Evolutionary conservation across 2,329 filamentous ascomycete species (phyloP), one percentile per base, ranked within the genome.

Genomic region (Clarireedia homoeocarpa): DNA sequence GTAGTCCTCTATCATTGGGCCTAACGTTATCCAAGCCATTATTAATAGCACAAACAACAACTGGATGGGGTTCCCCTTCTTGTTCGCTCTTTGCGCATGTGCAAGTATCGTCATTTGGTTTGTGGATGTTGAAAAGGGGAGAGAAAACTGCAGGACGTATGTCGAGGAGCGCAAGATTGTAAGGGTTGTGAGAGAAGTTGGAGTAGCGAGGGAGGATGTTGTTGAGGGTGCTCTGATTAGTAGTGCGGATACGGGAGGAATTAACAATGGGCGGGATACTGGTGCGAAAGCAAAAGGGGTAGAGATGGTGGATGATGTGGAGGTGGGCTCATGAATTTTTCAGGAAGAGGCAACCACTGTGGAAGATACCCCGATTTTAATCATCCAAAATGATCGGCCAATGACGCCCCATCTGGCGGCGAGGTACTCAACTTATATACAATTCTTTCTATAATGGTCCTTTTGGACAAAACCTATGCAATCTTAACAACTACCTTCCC

Each of bases 51-150:
- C 71, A 0, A 69, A 70, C 27, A 74, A 74, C 42, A 72, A 72
- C 36, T 74, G 72, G 72, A 72, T 72, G 68, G 72, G 72, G 4
- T 75, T 74, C 51, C 72, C 71, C 4, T 75, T 75, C 45, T 59
- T 74, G 1, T 73, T 73, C 53, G 64, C 70, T 1, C 63, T 74
- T 3, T 73, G 71, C 36, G 47, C 65, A 1, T 65, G 62, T 5
- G 71, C 73, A 0, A 72, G 70, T 62, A 67, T 73, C 20, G 64
- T 66, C 0, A 73, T 74, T 39, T 67, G 63, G 30, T 73, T 73
- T 44, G 69, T 74, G 34, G 67, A 74, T 61, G 57, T 74, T 24
- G 70, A 73, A 26, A 73, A 73, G 42, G 72, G 71, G 2, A 68
- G 72, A 17, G 68, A 70, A 44, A 71, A 74, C 55, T 68, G 67